Conservation (phyloP, 202 grass and related monocot genomes). For the Digitaria exilis region DNA sequence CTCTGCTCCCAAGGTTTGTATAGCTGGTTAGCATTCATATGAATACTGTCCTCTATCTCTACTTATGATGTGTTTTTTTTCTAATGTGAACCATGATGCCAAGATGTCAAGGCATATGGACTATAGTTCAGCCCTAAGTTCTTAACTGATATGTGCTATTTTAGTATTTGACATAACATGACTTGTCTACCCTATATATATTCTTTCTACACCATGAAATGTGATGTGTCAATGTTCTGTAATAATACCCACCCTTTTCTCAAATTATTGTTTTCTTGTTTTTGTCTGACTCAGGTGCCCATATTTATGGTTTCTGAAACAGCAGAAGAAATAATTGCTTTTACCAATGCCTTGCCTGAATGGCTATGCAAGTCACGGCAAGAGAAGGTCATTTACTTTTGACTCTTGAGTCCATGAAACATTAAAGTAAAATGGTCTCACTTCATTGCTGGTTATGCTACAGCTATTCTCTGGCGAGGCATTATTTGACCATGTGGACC, state of each 20-base stretch:
- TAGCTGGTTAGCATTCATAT: background rate
- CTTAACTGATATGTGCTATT: too few relatives aligned
- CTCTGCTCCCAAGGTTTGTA: constrained; percentile 7
- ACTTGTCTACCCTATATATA: too few relatives aligned
- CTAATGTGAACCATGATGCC: constrained; percentile 7
- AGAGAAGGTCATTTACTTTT: constrained; percentile 72
- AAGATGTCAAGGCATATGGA: constrained; percentile 29
- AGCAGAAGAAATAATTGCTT: constrained; percentile 64
- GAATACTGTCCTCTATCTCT: background rate
- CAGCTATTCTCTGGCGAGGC: constrained; percentile 81
- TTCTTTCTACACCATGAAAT: too few relatives aligned
- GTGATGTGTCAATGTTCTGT: too few relatives aligned
- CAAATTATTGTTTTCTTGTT: background rate
- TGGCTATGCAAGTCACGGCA: constrained; percentile 89
- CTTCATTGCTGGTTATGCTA: constrained; percentile 32
- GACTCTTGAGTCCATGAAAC: constrained; percentile 26
- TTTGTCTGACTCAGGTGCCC: constrained; percentile 56
- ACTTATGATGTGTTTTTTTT: constrained; percentile 2
- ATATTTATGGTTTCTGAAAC: constrained; percentile 80
- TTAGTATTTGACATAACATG: too few relatives aligned
- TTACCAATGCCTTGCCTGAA: constrained; percentile 81
- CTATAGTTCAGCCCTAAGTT: too few relatives aligned
- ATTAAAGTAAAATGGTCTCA: constrained; percentile 11
- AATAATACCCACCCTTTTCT: too few relatives aligned
- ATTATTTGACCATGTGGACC: constrained; percentile 75